phyloP scores from a whole-genome alignment of 352 stramenopile genomes.

The Phytophthora syringae region DNA sequence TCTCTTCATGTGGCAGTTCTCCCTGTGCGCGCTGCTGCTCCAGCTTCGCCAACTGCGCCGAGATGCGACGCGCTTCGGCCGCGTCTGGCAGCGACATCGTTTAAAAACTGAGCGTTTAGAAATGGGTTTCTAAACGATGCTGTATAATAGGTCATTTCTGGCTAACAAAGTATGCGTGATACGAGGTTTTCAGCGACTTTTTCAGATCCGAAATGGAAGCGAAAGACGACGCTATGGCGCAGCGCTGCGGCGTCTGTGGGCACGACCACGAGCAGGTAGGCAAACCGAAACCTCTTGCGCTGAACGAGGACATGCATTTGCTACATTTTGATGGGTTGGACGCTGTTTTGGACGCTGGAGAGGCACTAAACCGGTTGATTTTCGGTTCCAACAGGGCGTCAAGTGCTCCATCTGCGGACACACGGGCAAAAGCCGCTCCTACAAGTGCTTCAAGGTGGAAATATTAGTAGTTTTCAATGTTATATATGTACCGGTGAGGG shows the following conservation, averaged over 20 bases:
- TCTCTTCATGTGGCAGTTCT: constrained; percentile 19
- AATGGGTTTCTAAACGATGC: no score
- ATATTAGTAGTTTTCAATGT: not conserved
- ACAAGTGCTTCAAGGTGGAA: constrained; percentile 60
- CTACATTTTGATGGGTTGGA: constrained; percentile 7
- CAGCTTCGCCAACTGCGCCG: constrained; percentile 38
- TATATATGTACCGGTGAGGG: not conserved
- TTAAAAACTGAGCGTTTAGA: constrained; percentile 1
- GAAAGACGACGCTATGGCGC: constrained; percentile 16
- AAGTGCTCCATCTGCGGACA: constrained; percentile 76
- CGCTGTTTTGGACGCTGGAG: not conserved
- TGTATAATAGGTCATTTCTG: no score
- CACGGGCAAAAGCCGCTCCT: constrained; percentile 69
- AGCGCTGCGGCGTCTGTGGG: constrained; percentile 31
- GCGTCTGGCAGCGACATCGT: constrained; percentile 30
- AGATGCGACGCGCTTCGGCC: constrained; percentile 41
- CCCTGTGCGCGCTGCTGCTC: constrained; percentile 38
- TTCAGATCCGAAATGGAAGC: constrained; percentile 20
- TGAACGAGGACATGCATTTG: not conserved
- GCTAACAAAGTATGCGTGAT: no score
- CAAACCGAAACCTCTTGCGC: not conserved
- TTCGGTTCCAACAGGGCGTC: constrained; percentile 35
- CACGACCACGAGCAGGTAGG: constrained; percentile 42
- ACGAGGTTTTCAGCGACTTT: no score
- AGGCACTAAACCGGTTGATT: constrained; percentile 6